These are phyloP conservation scores for Themeda triandra DNA, from an alignment of 176 grass and related monocot genomes.

Conservation along the genomic window DNA sequence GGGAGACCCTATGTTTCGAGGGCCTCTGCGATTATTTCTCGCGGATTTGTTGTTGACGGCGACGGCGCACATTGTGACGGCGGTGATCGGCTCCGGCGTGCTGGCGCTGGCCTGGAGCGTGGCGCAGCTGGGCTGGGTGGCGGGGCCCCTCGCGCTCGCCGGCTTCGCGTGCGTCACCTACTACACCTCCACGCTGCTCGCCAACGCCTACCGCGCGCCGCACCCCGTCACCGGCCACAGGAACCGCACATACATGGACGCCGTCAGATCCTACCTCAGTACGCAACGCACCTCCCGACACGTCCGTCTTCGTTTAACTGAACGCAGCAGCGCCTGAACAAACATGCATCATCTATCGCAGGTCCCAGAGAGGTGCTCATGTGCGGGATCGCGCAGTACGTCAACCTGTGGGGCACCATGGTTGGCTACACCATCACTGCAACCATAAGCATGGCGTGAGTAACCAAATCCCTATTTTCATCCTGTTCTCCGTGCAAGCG, in stretches of 20 bases:
- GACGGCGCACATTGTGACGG: slow-evolving; percentile 86
- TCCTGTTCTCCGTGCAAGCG: neutral
- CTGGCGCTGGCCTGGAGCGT: slow-evolving; percentile 90
- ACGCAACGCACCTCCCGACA: neutral
- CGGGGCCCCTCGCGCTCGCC: slow-evolving; percentile 62
- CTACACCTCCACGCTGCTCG: slow-evolving; percentile 86
- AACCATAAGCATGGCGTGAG: slow-evolving; percentile 85
- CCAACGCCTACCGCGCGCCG: slow-evolving; percentile 74
- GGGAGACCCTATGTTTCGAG: neutral
- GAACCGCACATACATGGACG: slow-evolving; percentile 78
- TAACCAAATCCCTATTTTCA: neutral
- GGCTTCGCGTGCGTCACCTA: slow-evolving; percentile 77
- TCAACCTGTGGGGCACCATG: slow-evolving; percentile 85
- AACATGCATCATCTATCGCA: neutral
- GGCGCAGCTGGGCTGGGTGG: slow-evolving; percentile 83
- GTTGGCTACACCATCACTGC: slow-evolving; percentile 86
- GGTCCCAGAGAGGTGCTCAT: slow-evolving; percentile 75
- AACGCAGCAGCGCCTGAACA: neutral
- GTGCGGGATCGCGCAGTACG: slow-evolving; percentile 79
- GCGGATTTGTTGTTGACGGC: slow-evolving; percentile 52
- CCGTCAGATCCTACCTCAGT: slow-evolving; percentile 87
- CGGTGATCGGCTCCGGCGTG: slow-evolving; percentile 97
- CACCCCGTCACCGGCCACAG: slow-evolving; percentile 67
- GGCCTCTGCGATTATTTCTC: neutral
- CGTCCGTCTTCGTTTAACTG: neutral